A percentile compares a stretch with the other conserved stretches of the same genome.
These are phyloP conservation scores for Mycosphaerelloides madeirae DNA, from an alignment of 2,329 filamentous ascomycete genomes.

Conservation along the genomic window DNA sequence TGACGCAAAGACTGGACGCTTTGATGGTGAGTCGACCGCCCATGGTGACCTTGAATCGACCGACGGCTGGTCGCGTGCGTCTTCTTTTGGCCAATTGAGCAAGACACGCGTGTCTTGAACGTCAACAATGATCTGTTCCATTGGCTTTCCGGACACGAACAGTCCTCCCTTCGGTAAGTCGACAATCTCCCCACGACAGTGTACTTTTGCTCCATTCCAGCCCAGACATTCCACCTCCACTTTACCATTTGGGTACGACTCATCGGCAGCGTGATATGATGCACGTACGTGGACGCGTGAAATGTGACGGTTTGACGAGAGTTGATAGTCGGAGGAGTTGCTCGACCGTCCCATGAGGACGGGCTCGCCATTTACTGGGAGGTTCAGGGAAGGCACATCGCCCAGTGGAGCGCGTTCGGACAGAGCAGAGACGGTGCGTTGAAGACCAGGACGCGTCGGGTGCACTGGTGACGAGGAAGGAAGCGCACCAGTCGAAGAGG, in stretches of 20 bases:
- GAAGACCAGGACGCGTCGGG: slow-evolving; percentile 47
- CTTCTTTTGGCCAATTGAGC: slow-evolving; percentile 71
- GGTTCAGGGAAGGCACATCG: slow-evolving; percentile 73
- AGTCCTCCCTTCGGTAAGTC: slow-evolving; percentile 82
- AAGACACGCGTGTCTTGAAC: slow-evolving; percentile 89
- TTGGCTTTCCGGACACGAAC: slow-evolving; percentile 84
- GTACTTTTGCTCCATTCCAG: slow-evolving; percentile 92
- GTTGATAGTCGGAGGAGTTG: slow-evolving; percentile 90
- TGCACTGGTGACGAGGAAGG: slow-evolving; percentile 73
- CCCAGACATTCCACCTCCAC: slow-evolving; percentile 88
- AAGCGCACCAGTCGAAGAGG: slow-evolving; percentile 86
- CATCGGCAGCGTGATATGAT: slow-evolving; percentile 67
- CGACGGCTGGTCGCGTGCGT: slow-evolving; percentile 47
- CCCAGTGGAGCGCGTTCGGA: slow-evolving; percentile 81
- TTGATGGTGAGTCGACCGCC: slow-evolving; percentile 58
- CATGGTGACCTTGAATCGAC: slow-evolving; percentile 58
- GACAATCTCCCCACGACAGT: slow-evolving; percentile 83
- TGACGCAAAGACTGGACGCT: slow-evolving; percentile 51
- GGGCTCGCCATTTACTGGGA: slow-evolving; percentile 74
- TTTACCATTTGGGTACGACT: slow-evolving; percentile 65
- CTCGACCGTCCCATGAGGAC: slow-evolving; percentile 88
- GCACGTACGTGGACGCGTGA: slow-evolving; percentile 91
- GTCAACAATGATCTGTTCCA: slow-evolving; percentile 88
- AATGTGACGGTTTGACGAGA: slow-evolving; percentile 86
- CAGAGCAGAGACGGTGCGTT: slow-evolving; percentile 58